Percentiles rank a stretch among this genome's conserved stretches.
Evolutionary conservation across 495 filamentous ascomycete species (phyloP).

Genomic region (Penicillium cataractarum): DNA sequence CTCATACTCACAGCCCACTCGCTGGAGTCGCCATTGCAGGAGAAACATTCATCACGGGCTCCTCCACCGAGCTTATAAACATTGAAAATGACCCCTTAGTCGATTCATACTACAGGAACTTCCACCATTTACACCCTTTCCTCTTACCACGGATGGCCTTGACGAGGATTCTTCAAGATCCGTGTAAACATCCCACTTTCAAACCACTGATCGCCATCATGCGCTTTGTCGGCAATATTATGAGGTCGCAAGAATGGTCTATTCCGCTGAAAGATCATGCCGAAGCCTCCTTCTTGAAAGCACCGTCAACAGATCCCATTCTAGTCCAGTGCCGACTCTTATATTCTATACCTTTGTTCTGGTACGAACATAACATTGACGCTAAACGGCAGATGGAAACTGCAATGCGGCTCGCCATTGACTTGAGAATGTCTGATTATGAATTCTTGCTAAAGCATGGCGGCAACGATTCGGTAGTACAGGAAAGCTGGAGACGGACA

Average conservation of each 20-base stretch:
- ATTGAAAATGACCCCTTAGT: slow-evolving; percentile 29
- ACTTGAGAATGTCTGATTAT: slow-evolving; percentile 26
- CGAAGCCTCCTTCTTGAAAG: slow-evolving; percentile 55
- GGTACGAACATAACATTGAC: slow-evolving; percentile 33
- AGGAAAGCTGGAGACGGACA: slow-evolving; percentile 40
- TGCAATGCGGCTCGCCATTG: slow-evolving; percentile 43
- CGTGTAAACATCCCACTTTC: slow-evolving; percentile 20
- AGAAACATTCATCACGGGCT: not conserved
- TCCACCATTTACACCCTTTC: slow-evolving; percentile 34
- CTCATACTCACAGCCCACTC: not conserved
- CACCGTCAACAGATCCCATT: slow-evolving; percentile 50
- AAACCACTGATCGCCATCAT: slow-evolving; percentile 28
- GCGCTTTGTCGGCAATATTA: slow-evolving; percentile 34
- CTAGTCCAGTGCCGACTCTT: slow-evolving; percentile 36
- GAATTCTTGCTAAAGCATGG: slow-evolving; percentile 27
- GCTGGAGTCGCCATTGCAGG: not conserved
- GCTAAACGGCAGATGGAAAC: slow-evolving; percentile 26
- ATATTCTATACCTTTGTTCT: slow-evolving; percentile 39
- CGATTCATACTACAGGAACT: slow-evolving; percentile 36
- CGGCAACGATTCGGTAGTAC: slow-evolving; percentile 24
- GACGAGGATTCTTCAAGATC: slow-evolving; percentile 21
- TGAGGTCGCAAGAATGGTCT: slow-evolving; percentile 25
- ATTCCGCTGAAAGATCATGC: slow-evolving; percentile 21
- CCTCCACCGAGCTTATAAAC: not conserved
- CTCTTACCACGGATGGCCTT: slow-evolving; percentile 27